These are phyloP conservation scores for Paraphoma chrysanthemicola DNA, from an alignment of 2,329 filamentous ascomycete genomes.

Conservation along the genomic window DNA sequence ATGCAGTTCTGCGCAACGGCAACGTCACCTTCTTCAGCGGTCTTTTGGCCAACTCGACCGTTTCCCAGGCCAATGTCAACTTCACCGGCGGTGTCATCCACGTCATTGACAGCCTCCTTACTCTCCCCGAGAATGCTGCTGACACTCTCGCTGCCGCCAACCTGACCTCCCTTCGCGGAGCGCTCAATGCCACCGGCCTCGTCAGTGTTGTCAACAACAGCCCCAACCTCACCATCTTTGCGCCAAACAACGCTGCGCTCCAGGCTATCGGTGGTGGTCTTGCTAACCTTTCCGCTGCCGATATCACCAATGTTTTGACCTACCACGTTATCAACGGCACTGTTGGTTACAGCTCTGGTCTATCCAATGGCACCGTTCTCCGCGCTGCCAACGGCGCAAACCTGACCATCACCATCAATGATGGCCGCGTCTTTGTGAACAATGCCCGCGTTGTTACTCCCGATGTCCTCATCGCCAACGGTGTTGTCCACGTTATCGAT, in stretches of 20 bases:
- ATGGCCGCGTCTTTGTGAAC: conserved; percentile 53
- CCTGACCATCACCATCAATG: conserved; percentile 50
- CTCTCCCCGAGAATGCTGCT: conserved; percentile 43
- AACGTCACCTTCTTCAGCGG: conserved; percentile 62
- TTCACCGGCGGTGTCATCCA: conserved; percentile 57
- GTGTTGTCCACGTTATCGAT: conserved; percentile 62
- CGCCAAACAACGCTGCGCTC: conserved; percentile 68
- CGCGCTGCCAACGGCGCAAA: conserved; percentile 46
- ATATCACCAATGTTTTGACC: conserved; percentile 62
- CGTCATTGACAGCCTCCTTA: conserved; percentile 54
- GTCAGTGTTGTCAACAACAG: conserved; percentile 50
- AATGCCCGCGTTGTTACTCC: conserved; percentile 50
- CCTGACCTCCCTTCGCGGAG: conserved; percentile 52
- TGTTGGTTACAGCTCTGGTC: conserved; percentile 60
- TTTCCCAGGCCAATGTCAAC: conserved; percentile 54
- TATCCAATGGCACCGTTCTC: conserved; percentile 51
- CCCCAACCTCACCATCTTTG: conserved; percentile 68
- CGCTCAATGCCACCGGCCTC: conserved; percentile 49
- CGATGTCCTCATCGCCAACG: conserved; percentile 53
- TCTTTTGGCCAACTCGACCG: conserved; percentile 56
- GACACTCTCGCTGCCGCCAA: conserved; percentile 43
- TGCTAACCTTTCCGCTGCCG: conserved; percentile 53
- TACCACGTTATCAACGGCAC: conserved; percentile 70
- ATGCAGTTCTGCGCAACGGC: conserved; percentile 51
- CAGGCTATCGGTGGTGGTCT: conserved; percentile 62